A percentile compares a stretch with the other conserved stretches of the same genome.
Conservation (phyloP, 805 yeast species). For the Saturnispora serradocipensis region DNA sequence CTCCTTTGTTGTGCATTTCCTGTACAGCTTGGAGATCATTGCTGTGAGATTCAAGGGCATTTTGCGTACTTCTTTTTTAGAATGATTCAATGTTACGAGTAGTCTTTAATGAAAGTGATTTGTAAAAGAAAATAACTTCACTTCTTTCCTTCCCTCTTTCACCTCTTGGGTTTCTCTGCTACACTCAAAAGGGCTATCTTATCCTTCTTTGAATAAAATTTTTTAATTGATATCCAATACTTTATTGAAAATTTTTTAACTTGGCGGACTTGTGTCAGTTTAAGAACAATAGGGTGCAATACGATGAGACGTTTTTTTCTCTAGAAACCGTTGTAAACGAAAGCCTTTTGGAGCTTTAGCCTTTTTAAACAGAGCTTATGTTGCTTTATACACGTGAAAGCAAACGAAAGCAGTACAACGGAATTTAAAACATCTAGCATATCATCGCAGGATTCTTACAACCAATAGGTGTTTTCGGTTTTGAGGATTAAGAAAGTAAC, state of each 20-base stretch:
- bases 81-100: not conserved
- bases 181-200: not conserved
- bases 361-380: not conserved
- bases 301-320: not conserved
- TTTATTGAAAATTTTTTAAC: not conserved
- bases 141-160: not conserved
- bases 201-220: not conserved
- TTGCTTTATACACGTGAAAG: not conserved
- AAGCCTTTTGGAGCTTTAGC: not conserved
- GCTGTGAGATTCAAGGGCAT: not conserved
- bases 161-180: not conserved
- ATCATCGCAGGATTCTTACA: too few relatives aligned
- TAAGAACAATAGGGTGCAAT: not conserved
- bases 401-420: not conserved
- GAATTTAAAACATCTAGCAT: too few relatives aligned
- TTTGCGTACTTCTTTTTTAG: not conserved
- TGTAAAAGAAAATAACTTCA: not conserved
- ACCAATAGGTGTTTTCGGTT: too few relatives aligned
- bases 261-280: not conserved
- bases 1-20: constrained; percentile 51
- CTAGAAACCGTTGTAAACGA: not conserved
- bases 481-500: too few relatives aligned
- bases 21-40: constrained; percentile 3
- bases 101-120: not conserved
- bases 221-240: not conserved